These are phyloP conservation scores for Mesembryanthemum crystallinum DNA, from an alignment of 148 eudicot genomes.

Conservation along the genomic window DNA sequence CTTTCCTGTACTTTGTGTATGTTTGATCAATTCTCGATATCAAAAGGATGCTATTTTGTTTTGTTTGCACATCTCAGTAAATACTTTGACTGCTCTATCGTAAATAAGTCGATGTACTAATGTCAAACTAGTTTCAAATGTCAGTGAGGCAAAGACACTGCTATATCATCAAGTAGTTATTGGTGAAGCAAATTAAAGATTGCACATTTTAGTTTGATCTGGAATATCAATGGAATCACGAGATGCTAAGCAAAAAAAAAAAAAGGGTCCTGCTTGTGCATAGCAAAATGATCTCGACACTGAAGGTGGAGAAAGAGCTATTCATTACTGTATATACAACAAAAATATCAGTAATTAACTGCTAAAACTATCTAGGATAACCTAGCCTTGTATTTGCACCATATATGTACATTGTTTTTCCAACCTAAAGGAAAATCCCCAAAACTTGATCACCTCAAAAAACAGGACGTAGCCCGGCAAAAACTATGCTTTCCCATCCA, in stretches of 20 bases:
- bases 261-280: not conserved
- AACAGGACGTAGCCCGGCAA: not conserved
- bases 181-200: too few relatives aligned
- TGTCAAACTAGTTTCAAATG: too few relatives aligned
- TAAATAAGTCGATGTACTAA: too few relatives aligned
- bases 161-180: too few relatives aligned
- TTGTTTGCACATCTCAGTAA: too few relatives aligned
- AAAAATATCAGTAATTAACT: not conserved
- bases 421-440: not conserved
- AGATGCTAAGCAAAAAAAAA: too few relatives aligned
- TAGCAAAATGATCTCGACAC: not conserved
- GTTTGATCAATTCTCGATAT: not conserved
- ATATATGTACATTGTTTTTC: not conserved
- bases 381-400: not conserved
- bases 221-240: too few relatives aligned
- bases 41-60: too few relatives aligned
- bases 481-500: not conserved
- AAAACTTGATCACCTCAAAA: not conserved
- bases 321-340: conserved; percentile 1
- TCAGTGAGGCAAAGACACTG: too few relatives aligned
- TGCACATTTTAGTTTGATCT: too few relatives aligned
- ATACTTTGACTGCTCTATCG: too few relatives aligned
- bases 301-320: too few relatives aligned
- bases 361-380: not conserved
- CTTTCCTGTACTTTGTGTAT: not conserved